Evolutionary conservation across 78 protist species (phyloP).

Genomic region (Dictyostelium brefeldianum): DNA sequence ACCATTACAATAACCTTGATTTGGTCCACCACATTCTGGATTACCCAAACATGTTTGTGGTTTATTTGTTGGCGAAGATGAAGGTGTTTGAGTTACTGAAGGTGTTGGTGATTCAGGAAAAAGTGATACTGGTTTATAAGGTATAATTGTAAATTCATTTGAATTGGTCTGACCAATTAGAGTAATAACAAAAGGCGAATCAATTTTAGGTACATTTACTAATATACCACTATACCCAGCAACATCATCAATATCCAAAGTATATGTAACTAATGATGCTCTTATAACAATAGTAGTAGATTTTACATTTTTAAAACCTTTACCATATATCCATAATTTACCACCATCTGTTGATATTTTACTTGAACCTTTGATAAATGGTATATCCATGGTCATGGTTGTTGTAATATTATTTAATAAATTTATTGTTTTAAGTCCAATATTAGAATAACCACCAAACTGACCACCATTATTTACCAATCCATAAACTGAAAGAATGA

Average conservation of each 20-base stretch:
- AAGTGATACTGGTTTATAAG: not conserved
- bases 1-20: too few species aligned
- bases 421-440: too few species aligned
- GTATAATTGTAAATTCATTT: too few species aligned
- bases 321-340: not conserved
- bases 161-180: not conserved
- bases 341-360: not conserved
- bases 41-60: not conserved
- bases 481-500: not conserved
- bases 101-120: not conserved
- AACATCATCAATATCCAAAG: too few species aligned
- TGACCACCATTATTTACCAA: not conserved
- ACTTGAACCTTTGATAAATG: not conserved
- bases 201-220: not conserved
- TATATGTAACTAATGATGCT: not conserved
- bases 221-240: too few species aligned
- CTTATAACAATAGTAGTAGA: not conserved
- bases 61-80: not conserved
- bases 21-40: not conserved
- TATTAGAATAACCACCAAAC: not conserved
- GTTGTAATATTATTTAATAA: not conserved
- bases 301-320: too few species aligned
- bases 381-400: not conserved
- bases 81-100: not conserved
- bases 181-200: not conserved